A percentile compares a stretch with the other conserved stretches of the same genome.
These are phyloP conservation scores for Tulasnella sp. DNA, from an alignment of 768 basidiomycete genomes.

Conservation along the genomic window DNA sequence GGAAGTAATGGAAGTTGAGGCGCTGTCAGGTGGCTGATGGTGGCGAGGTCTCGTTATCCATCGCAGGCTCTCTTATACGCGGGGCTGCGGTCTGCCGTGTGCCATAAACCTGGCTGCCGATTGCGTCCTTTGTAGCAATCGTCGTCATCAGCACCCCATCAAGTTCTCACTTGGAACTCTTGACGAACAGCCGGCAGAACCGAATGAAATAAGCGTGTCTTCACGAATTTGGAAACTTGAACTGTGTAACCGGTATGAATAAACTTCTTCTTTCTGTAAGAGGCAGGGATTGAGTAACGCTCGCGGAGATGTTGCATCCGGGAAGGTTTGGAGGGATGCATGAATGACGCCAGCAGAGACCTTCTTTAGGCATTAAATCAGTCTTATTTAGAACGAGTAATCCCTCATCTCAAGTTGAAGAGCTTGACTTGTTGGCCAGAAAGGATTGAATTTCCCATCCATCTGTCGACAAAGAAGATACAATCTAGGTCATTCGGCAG, in stretches of 20 bases:
- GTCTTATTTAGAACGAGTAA: too few relatives aligned
- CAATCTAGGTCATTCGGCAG: too few relatives aligned
- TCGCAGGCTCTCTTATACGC: neutral
- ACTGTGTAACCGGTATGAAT: neutral
- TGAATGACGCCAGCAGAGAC: too few relatives aligned
- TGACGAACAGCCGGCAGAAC: neutral
- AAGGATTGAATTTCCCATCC: too few relatives aligned
- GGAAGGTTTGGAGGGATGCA: too few relatives aligned
- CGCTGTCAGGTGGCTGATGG: neutral
- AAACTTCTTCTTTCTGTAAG: too few relatives aligned
- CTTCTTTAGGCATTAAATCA: too few relatives aligned
- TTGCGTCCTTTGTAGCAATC: neutral
- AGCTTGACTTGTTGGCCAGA: too few relatives aligned
- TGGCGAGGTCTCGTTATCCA: neutral
- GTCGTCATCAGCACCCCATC: neutral
- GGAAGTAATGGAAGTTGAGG: neutral
- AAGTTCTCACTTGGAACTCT: neutral
- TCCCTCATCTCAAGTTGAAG: too few relatives aligned
- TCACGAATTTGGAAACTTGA: neutral
- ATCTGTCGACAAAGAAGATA: too few relatives aligned
- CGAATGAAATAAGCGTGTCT: neutral
- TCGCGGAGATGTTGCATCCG: too few relatives aligned
- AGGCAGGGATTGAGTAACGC: too few relatives aligned
- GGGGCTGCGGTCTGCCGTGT: neutral
- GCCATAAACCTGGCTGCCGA: neutral